Evolutionary conservation across 495 filamentous ascomycete species (phyloP), one percentile per base, ranked within the genome.

Genomic region (Penicillium diatomitis): DNA sequence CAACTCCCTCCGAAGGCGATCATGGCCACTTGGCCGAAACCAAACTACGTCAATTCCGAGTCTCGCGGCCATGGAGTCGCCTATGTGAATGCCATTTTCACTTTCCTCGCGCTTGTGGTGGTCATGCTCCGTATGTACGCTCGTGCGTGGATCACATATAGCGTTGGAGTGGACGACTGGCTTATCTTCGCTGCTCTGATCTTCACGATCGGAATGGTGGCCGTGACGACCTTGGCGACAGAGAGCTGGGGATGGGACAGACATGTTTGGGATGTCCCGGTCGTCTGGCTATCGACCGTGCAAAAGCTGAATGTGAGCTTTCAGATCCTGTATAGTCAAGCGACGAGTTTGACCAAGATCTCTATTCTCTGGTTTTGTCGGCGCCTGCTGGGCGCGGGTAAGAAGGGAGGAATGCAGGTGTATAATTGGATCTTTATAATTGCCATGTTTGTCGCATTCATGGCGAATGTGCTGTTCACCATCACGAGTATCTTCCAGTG

Each of bases 291-390:
- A 8, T 55, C 63, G 12, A 55, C 52, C 27, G 54, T 61, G 32
- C 60, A 69, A 47, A 72, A 75, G 46, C 56, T 80, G 37, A 73
- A 78, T n/a, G 58, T 83, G 33, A 55, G 62, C 7, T 77, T 74
- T 38, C 71, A 79, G 51, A 66, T 79, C 6, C 55, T 75, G 11
- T 83, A 82, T 55, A 72, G 70, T 0, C 6, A 76, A 30, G 66
- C 79, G 3, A 74, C 78, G 3, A 70, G 60, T 10, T 62, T 81
- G 28, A 81, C 76, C 31, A 78, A 82, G 34, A 61, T 82, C 28
- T 82, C 79, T 2, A 66, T 83, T 27, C 62, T 83, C 5, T 75
- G 70, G 60, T 76, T 83, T 55, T 79, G 78, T 54, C 75, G 71
- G 42, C 74, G 77, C 8, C 63, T 81, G 4, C 61, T 76, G 11